Base-by-base conservation (phyloP, 495 filamentous ascomycete species). In the Penicillium longicatenatum region DNA sequence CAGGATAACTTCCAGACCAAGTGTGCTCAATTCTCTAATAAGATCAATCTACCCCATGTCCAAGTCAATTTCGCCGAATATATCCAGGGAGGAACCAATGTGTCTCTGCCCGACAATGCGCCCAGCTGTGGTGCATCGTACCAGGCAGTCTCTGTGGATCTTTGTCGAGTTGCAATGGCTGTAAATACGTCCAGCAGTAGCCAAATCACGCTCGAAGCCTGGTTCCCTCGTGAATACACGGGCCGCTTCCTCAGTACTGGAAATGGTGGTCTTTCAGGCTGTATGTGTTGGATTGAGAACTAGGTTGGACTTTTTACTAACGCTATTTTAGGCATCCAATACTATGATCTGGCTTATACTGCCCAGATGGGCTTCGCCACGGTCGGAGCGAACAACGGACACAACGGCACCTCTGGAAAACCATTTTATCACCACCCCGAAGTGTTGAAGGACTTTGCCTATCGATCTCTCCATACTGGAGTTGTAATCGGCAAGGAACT, bases 161-260 rank as follows among this genome's bases (percentile, higher is more conserved):
- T 83, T 0, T 88, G 85, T 62, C 82, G 85, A 14, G 64, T 87
- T 31, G 77, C 79, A 16, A 76, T 88, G 63, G 74, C 72, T 31
- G 78, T 87, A 9, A 56, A 75, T 1, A 87, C 84, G 0, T 84
- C 82, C 20, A 65, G 76, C 49, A 70, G 67, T 44, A 83, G 81
- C 21, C 72, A 79, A 29, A 80, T 86, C 41, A 79, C 72, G 3
- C 68, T 85, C 41, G 83, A 87, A 64, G 71, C 80, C 16, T 88
- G 83, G 83, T 70, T 88, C 21, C 86, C 85, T 29, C 43, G 71
- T 6, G 60, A 77, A 12, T 86, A 79, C 60, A 75, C 70, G 26
- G 77, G 79, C 8, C 75, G 82, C 6, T 81, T 84, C 59, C 45
- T 84, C 42, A 73, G 75, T 10, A 85, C 83, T 0, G 84, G 84